phyloP scores from a whole-genome alignment of 257 asterid species.

The Hygrophila difformis region DNA sequence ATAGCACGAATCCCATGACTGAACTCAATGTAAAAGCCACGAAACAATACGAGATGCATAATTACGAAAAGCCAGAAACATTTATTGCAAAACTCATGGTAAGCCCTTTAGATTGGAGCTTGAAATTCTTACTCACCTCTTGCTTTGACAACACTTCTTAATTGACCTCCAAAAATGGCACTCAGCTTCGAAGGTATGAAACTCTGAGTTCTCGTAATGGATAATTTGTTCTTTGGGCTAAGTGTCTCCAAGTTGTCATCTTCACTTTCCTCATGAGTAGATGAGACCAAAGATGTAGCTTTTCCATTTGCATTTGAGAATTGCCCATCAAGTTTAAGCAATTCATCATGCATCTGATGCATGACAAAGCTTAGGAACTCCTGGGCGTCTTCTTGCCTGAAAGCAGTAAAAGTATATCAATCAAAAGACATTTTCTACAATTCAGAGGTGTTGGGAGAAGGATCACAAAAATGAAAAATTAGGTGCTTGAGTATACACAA shows the following conservation, averaged over 20 bases:
- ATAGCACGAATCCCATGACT: no score
- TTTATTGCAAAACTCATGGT: no score
- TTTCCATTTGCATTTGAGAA: conserved; percentile 40
- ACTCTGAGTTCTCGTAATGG: conserved; percentile 73
- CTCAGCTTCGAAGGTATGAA: conserved; percentile 69
- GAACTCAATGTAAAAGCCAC: no score
- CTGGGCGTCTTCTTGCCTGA: conserved; percentile 91
- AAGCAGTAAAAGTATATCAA: conserved; percentile 18
- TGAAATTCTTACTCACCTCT: conserved; percentile 65
- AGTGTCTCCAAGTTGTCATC: conserved; percentile 67
- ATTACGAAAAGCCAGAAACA: no score
- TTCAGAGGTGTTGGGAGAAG: no score
- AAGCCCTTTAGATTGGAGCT: no score
- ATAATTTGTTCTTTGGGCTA: conserved; percentile 59
- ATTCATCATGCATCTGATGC: conserved; percentile 93
- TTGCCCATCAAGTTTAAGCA: conserved; percentile 67
- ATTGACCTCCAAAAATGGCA: conserved; percentile 73
- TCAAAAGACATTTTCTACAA: conserved; percentile 14
- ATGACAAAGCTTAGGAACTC: conserved; percentile 79
- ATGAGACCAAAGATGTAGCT: conserved; percentile 49
- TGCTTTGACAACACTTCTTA: conserved; percentile 74
- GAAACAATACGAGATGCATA: no score
- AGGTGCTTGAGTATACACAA: no score
- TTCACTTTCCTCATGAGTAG: conserved; percentile 51
- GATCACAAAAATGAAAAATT: no score